Conservation (phyloP, 2,329 filamentous ascomycete species). For the Ophiostoma fasciatum region DNA sequence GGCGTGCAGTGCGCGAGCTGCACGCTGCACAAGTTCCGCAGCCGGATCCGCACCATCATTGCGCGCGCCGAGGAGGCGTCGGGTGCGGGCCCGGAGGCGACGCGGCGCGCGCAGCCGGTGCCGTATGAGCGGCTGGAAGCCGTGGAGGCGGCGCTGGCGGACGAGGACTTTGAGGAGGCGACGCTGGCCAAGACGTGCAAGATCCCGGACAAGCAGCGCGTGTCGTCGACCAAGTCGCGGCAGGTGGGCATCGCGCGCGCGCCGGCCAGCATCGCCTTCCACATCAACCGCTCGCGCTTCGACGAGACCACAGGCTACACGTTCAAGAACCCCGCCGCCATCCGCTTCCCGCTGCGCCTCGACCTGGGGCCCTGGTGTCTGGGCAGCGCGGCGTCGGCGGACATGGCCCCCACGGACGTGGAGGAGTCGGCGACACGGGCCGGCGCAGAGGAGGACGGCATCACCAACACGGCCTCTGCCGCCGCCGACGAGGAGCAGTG, state of each 20-base stretch:
- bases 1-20: constrained; percentile 88
- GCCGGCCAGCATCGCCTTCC: constrained; percentile 66
- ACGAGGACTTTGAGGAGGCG: constrained; percentile 65
- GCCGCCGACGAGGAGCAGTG: constrained; percentile 55
- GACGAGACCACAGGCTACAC: constrained; percentile 67
- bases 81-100: constrained; percentile 22
- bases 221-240: constrained; percentile 72
- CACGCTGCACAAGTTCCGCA: constrained; percentile 50
- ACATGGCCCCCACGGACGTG: no score
- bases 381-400: constrained; percentile 45
- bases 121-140: constrained; percentile 42
- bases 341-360: constrained; percentile 59
- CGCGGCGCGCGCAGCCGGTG: constrained; percentile 25
- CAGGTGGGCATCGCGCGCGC: constrained; percentile 75
- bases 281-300: constrained; percentile 86
- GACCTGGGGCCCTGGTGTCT: constrained; percentile 79
- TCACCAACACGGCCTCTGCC: not conserved
- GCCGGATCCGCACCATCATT: constrained; percentile 32
- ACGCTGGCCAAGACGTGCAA: constrained; percentile 49
- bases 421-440: no score
- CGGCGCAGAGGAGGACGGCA: no score
- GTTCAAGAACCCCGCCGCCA: constrained; percentile 68
- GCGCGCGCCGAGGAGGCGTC: constrained; percentile 20
- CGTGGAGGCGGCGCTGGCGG: constrained; percentile 57
- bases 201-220: constrained; percentile 50